Conservation (phyloP, 2,329 filamentous ascomycete genomes). For the Colletotrichum coccodes region DNA sequence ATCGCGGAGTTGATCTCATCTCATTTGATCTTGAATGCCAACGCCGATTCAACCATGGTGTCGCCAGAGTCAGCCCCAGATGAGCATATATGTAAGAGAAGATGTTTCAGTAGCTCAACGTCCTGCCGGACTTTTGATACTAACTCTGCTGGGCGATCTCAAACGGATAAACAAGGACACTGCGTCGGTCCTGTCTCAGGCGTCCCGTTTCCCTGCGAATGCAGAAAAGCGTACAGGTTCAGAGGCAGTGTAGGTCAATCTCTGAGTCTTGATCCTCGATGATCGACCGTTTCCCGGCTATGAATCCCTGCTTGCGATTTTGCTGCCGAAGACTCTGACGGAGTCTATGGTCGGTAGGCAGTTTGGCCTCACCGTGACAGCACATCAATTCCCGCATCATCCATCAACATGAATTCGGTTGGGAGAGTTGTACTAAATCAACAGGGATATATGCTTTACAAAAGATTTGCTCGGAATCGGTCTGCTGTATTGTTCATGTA, state of each 20-base stretch:
- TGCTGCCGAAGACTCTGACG: conserved; percentile 50
- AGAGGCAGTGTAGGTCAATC: conserved; percentile 49
- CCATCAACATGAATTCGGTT: conserved; percentile 59
- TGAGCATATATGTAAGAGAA: too few species aligned
- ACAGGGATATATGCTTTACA: conserved; percentile 40
- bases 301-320: conserved; percentile 47
- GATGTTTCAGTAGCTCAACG: background rate
- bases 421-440: conserved; percentile 49
- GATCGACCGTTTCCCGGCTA: conserved; percentile 57
- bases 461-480: conserved; percentile 37
- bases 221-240: conserved; percentile 52
- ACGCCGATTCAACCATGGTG: too few species aligned
- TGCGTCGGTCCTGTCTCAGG: conserved; percentile 44
- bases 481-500: conserved; percentile 61
- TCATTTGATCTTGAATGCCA: too few species aligned
- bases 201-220: conserved; percentile 39
- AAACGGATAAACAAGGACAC: conserved; percentile 42
- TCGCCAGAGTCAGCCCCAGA: too few species aligned
- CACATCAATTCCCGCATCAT: conserved; percentile 64
- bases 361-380: conserved; percentile 66
- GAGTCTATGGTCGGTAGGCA: conserved; percentile 56
- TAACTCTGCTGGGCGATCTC: conserved; percentile 41
- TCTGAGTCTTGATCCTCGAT: conserved; percentile 59
- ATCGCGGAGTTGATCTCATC: background rate
- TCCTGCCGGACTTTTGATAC: background rate